phyloP scores from a whole-genome alignment of 108 stramenopile genomes.

The Mediolabrus comicus region DNA sequence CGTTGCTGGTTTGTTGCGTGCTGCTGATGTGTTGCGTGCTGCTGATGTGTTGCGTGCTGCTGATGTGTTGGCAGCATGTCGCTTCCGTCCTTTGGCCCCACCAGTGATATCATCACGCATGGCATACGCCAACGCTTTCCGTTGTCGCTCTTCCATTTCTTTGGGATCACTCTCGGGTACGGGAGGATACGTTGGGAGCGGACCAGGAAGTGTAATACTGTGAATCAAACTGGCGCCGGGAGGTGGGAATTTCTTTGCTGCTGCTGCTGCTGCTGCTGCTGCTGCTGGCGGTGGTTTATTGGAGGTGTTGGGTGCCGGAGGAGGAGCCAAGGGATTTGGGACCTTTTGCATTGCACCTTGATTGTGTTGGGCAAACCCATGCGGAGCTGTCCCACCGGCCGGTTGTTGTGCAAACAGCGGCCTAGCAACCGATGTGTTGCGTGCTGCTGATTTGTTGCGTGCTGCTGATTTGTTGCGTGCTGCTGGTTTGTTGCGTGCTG shows the following conservation, averaged over 20 bases:
- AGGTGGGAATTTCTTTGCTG: background rate
- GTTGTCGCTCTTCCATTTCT: conserved; percentile 5
- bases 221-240: background rate
- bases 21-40: no score
- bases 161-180: conserved; percentile 3
- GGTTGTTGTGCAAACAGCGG: no score
- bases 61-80: background rate
- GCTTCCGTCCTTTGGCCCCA: background rate
- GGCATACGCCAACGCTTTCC: conserved; percentile 3
- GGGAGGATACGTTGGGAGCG: background rate
- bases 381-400: background rate
- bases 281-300: background rate
- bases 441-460: background rate
- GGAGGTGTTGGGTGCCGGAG: background rate
- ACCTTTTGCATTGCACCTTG: background rate
- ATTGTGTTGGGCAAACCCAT: background rate
- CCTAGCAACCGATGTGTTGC: no score
- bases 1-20: no score
- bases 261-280: no score
- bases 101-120: conserved; percentile 1
- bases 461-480: background rate
- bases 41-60: no score
- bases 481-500: background rate
- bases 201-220: background rate
- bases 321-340: background rate